These are phyloP conservation scores for Psilocybe tampanensis DNA, from an alignment of 768 basidiomycete genomes.

Conservation along the genomic window DNA sequence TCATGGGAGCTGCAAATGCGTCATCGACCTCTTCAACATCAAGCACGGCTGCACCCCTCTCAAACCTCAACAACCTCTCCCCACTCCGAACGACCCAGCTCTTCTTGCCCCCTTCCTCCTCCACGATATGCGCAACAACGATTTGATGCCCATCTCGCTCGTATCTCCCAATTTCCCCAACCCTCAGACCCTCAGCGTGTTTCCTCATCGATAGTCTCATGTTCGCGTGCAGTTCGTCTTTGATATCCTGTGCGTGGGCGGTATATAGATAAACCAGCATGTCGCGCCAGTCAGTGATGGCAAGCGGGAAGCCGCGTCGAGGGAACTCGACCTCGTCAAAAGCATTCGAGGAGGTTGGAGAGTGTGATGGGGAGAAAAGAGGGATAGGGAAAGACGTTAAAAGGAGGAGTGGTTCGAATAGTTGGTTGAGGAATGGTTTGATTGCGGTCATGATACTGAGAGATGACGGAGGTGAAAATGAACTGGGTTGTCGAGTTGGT, in stretches of 20 bases:
- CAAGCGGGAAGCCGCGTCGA: neutral
- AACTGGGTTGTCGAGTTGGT: no score
- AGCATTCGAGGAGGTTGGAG: neutral
- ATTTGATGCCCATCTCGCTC: neutral
- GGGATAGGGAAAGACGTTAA: neutral
- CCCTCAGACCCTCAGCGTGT: neutral
- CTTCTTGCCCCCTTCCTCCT: neutral
- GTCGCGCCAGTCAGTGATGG: neutral
- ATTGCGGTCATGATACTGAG: constrained; percentile 1
- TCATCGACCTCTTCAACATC: neutral
- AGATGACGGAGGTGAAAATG: no score
- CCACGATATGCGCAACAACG: neutral
- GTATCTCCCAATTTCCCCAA: neutral
- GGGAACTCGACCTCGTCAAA: constrained; percentile 2
- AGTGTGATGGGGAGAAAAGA: neutral
- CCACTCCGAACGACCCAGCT: neutral
- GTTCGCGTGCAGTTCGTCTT: neutral
- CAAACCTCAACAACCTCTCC: neutral
- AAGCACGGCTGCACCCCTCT: neutral
- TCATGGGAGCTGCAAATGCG: neutral
- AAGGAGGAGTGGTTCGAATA: neutral
- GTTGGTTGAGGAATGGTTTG: neutral
- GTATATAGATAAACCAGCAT: constrained; percentile 2
- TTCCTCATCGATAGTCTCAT: neutral
- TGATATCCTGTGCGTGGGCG: neutral